Percentiles rank a stretch among this genome's conserved stretches.
Conservation (phyloP, 441 rosid genomes). For the Croton laevigatus region DNA sequence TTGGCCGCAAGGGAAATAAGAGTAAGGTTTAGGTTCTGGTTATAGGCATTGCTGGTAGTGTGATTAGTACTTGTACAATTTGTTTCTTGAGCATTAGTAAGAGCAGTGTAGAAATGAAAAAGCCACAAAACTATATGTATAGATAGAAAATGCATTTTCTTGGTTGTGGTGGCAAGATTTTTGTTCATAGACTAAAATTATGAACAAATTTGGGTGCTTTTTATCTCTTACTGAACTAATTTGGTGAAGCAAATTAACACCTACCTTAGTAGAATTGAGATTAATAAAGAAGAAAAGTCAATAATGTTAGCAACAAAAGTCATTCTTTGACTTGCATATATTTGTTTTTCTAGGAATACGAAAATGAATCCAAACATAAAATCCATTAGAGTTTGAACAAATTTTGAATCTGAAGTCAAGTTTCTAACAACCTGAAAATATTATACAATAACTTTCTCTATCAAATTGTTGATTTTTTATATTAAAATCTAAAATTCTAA, state of each 20-base stretch:
- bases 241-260: too few species aligned
- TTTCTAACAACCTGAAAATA: background rate
- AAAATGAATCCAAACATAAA: background rate
- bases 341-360: background rate
- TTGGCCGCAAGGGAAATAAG: conserved; percentile 23
- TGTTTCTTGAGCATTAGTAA: background rate
- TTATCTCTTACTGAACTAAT: too few species aligned
- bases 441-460: background rate
- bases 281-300: background rate
- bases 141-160: background rate
- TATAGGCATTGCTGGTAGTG: conserved; percentile 23
- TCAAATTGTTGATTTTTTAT: too few species aligned
- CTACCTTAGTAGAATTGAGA: background rate
- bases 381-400: background rate
- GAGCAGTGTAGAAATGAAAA: background rate
- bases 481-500: too few species aligned
- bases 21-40: conserved; percentile 22
- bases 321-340: background rate
- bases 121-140: background rate
- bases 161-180: background rate
- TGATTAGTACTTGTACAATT: background rate
- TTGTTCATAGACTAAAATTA: too few species aligned
- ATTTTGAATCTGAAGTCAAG: background rate
- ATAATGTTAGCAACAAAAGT: background rate
- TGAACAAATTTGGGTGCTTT: too few species aligned